Evolutionary conservation across 345 rosid species (phyloP).

Genomic region (Lumnitzera littorea): DNA sequence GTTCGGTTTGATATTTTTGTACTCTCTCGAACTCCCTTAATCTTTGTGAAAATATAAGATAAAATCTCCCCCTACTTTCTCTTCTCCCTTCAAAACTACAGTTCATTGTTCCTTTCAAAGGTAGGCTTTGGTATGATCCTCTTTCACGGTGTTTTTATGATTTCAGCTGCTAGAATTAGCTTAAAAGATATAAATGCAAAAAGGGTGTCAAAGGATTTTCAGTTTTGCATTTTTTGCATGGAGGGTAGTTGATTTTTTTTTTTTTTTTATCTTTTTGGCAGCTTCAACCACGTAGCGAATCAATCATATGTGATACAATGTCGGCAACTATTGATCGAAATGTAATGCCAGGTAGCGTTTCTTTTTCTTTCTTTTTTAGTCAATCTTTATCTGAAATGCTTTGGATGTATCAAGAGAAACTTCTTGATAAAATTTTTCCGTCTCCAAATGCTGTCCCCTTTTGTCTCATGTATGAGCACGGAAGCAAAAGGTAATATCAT

Average conservation of each 20-base stretch:
- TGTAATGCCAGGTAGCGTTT: slow-evolving; percentile 4
- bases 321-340: slow-evolving; percentile 4
- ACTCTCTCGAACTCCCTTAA: slow-evolving; percentile 2
- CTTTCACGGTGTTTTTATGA: no score
- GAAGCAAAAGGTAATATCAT: no score
- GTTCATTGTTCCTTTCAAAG: background rate
- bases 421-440: background rate
- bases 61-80: background rate
- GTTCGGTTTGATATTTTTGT: background rate
- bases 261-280: no score
- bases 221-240: slow-evolving; percentile 2
- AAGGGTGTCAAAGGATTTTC: background rate
- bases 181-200: background rate
- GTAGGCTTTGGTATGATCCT: no score
- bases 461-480: no score
- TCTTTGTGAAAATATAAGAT: background rate
- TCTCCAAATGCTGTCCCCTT: no score
- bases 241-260: background rate
- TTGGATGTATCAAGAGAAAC: background rate
- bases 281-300: background rate
- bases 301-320: slow-evolving; percentile 3
- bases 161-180: slow-evolving; percentile 2
- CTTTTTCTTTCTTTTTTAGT: background rate
- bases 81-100: background rate
- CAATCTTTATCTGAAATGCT: background rate